Conservation (phyloP, 441 rosid species). For the Pelargonium cotyledonis region DNA sequence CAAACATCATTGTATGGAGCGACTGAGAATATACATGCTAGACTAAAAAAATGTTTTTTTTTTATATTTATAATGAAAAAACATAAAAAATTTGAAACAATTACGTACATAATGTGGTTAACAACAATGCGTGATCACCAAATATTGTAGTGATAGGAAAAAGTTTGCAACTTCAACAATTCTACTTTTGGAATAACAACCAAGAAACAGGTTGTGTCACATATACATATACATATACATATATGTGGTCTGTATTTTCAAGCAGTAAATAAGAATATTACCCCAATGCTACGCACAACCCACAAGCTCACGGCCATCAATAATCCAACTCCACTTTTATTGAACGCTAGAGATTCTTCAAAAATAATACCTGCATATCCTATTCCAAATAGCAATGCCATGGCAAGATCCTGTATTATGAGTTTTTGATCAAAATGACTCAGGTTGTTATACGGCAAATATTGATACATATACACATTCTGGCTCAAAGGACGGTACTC, state of each 20-base stretch:
- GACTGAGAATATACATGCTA: background rate
- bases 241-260: no score
- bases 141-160: no score
- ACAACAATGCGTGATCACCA: no score
- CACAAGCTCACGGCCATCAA: constrained; percentile 95
- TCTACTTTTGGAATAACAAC: no score
- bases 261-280: constrained; percentile 22
- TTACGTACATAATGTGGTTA: no score
- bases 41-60: background rate
- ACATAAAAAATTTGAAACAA: no score
- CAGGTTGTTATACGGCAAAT: constrained; percentile 4
- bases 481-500: background rate
- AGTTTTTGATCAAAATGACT: constrained; percentile 20
- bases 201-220: no score
- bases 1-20: background rate
- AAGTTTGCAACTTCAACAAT: no score
- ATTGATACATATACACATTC: background rate
- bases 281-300: constrained; percentile 82
- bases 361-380: constrained; percentile 88
- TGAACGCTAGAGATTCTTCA: constrained; percentile 86
- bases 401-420: constrained; percentile 73
- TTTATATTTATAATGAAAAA: no score
- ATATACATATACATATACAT: no score
- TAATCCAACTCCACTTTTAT: constrained; percentile 87
- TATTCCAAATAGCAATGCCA: constrained; percentile 74